phyloP scores from a whole-genome alignment of 768 basidiomycete species.

The Rubroboletus satanas region DNA sequence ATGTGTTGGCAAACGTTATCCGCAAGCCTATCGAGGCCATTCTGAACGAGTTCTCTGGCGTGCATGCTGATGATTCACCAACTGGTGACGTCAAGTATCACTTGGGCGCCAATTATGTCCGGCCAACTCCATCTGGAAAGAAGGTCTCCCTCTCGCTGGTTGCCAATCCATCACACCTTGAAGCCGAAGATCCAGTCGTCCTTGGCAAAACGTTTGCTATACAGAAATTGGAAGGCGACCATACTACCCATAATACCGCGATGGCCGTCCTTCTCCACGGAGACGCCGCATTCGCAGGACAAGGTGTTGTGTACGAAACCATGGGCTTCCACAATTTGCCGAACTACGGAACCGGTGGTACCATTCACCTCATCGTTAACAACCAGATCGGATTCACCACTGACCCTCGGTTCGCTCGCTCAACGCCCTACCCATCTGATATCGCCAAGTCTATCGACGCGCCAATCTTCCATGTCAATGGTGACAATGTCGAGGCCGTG shows the following conservation, averaged over 20 bases:
- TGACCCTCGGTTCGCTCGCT: constrained; percentile 94
- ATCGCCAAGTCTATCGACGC: constrained; percentile 98
- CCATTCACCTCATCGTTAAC: constrained; percentile 97
- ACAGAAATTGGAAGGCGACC: constrained; percentile 91
- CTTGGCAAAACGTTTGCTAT: constrained; percentile 97
- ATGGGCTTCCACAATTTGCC: constrained; percentile 97
- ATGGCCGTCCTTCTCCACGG: constrained; percentile 97
- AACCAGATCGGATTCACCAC: constrained; percentile 99
- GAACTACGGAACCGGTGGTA: constrained; percentile 95
- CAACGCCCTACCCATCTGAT: constrained; percentile 96
- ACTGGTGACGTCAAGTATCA: constrained; percentile 99
- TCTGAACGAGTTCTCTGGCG: constrained; percentile 91
- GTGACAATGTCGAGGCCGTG: constrained; percentile 97
- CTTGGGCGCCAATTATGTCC: constrained; percentile 96
- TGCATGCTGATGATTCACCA: constrained; percentile 65
- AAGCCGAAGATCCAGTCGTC: constrained; percentile 97
- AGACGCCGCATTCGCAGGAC: constrained; percentile 97
- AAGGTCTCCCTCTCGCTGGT: constrained; percentile 96
- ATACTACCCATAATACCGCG: constrained; percentile 72
- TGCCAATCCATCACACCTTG: constrained; percentile 97
- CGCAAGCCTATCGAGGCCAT: constrained; percentile 98
- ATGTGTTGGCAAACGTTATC: constrained; percentile 97
- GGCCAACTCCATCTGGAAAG: constrained; percentile 97
- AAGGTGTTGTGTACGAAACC: constrained; percentile 98
- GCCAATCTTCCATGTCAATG: constrained; percentile 99